Evolutionary conservation across 2,329 filamentous ascomycete species (phyloP).

Genomic region (Lojkania enalia): DNA sequence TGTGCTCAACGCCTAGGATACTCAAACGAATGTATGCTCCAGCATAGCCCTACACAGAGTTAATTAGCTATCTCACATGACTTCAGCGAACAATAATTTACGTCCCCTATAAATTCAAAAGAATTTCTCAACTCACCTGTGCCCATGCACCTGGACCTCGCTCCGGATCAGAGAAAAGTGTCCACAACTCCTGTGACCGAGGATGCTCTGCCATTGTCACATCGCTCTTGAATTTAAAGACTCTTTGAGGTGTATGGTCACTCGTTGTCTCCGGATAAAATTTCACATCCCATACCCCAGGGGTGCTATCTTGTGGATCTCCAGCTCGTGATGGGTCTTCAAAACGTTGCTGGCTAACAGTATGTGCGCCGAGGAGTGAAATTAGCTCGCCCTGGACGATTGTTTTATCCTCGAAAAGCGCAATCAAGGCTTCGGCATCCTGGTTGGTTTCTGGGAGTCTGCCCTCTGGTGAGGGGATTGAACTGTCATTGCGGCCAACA

Average conservation of each 20-base stretch:
- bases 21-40: constrained; percentile 56
- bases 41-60: constrained; percentile 51
- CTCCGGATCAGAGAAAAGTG: background rate
- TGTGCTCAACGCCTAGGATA: constrained; percentile 58
- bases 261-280: constrained; percentile 38
- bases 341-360: constrained; percentile 33
- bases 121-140: no score
- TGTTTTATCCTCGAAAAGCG: constrained; percentile 40
- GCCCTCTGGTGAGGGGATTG: constrained; percentile 21
- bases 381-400: constrained; percentile 35
- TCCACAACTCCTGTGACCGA: constrained; percentile 31
- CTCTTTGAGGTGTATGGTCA: constrained; percentile 24
- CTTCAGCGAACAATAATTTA: no score
- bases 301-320: constrained; percentile 36
- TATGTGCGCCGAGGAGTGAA: constrained; percentile 39
- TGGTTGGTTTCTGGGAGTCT: constrained; percentile 32
- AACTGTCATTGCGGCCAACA: constrained; percentile 36
- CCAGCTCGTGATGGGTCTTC: constrained; percentile 23
- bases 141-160: no score
- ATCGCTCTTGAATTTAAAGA: constrained; percentile 36
- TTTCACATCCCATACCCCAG: constrained; percentile 36
- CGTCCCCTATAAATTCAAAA: constrained; percentile 19
- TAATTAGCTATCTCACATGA: no score
- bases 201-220: constrained; percentile 33
- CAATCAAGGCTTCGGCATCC: constrained; percentile 29